A percentile compares a stretch with the other conserved stretches of the same genome.
Conservation (phyloP, 2,329 filamentous ascomycete genomes). For the Alternaria sp. region DNA sequence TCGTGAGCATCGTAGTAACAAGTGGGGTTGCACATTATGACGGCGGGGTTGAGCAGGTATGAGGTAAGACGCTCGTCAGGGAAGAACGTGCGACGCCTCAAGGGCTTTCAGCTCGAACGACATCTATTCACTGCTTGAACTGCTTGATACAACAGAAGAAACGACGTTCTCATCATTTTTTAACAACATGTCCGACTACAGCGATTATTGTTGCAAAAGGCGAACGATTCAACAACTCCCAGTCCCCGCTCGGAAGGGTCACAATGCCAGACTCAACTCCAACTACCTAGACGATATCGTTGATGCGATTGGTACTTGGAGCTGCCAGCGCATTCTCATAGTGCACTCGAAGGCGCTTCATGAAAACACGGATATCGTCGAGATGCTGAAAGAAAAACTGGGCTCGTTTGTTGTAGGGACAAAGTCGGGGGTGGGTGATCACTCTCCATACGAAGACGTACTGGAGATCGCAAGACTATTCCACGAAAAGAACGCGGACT, state of each 20-base stretch:
- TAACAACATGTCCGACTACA: slow-evolving; percentile 6
- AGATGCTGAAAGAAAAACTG: slow-evolving; percentile 20
- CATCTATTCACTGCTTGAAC: not conserved
- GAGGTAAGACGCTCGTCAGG: slow-evolving; percentile 16
- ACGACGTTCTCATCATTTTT: not conserved
- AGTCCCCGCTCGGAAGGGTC: slow-evolving; percentile 16
- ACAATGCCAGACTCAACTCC: slow-evolving; percentile 26
- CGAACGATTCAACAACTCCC: slow-evolving; percentile 29
- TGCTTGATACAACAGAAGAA: not conserved
- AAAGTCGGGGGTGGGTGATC: slow-evolving; percentile 28
- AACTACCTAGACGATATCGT: slow-evolving; percentile 24
- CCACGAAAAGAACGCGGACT: slow-evolving; percentile 24
- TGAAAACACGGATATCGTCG: slow-evolving; percentile 22
- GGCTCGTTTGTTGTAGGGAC: slow-evolving; percentile 22
- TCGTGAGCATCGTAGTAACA: not conserved
- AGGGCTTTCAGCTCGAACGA: not conserved
- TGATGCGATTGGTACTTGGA: slow-evolving; percentile 20
- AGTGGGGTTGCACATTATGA: slow-evolving; percentile 10
- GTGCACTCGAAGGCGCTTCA: slow-evolving; percentile 30
- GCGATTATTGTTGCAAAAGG: slow-evolving; percentile 7
- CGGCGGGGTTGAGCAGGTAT: slow-evolving; percentile 2
- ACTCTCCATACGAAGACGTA: slow-evolving; percentile 33
- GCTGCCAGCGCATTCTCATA: slow-evolving; percentile 21
- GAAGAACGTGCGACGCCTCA: not conserved
- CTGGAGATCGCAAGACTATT: slow-evolving; percentile 25